Conservation (phyloP, 352 stramenopile species). For the Globisporangium polare region DNA sequence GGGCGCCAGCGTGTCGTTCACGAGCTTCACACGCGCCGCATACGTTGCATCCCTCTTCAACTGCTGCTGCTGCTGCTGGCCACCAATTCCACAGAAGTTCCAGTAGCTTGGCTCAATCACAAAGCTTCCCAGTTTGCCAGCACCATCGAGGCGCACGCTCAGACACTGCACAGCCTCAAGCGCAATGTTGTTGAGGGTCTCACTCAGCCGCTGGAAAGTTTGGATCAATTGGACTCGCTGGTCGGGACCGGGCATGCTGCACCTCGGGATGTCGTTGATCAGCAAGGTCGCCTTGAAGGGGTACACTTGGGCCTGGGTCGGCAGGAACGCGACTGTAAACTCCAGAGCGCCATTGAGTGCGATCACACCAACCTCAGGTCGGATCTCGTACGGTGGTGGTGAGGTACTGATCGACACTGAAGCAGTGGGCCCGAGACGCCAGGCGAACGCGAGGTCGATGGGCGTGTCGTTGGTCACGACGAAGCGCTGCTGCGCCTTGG, state of each 20-base stretch:
- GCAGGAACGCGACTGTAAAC: constrained; percentile 49
- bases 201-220: constrained; percentile 23
- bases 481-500: constrained; percentile 31
- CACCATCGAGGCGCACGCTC: constrained; percentile 10
- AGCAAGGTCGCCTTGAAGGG: constrained; percentile 35
- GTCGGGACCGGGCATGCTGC: constrained; percentile 44
- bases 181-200: constrained; percentile 1
- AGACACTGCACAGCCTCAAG: constrained; percentile 7
- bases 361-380: constrained; percentile 39
- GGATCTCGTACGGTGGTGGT: constrained; percentile 31
- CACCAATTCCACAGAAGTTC: constrained; percentile 7
- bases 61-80: neutral
- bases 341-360: constrained; percentile 26
- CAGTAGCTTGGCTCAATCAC: constrained; percentile 12
- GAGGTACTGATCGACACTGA: neutral
- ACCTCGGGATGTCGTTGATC: constrained; percentile 42
- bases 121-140: constrained; percentile 12
- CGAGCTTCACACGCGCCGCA: constrained; percentile 7
- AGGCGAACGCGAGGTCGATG: constrained; percentile 54
- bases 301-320: constrained; percentile 18
- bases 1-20: constrained; percentile 30
- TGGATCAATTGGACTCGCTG: constrained; percentile 35
- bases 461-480: constrained; percentile 63
- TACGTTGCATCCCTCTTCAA: constrained; percentile 14
- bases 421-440: constrained; percentile 28